Conservation (phyloP, 352 stramenopile genomes). For the Phytophthora europaea region DNA sequence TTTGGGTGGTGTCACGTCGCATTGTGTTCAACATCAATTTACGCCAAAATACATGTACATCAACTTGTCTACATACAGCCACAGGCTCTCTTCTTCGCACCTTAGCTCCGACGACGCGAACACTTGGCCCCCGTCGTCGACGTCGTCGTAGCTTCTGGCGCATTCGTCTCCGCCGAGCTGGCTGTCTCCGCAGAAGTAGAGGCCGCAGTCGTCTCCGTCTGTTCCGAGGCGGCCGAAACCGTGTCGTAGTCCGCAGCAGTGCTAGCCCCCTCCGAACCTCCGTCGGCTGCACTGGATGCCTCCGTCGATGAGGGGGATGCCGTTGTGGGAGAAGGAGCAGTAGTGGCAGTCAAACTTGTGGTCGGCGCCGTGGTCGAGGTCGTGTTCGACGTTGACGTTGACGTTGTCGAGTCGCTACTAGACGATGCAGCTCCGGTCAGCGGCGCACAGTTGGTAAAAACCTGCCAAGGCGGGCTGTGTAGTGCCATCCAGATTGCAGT, state of each 20-base stretch:
- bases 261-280: conserved; percentile 13
- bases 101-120: conserved; percentile 30
- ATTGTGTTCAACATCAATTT: conserved; percentile 24
- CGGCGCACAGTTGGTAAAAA: conserved; percentile 60
- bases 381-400: neutral
- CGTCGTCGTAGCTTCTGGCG: conserved; percentile 10
- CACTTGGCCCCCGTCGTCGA: conserved; percentile 25
- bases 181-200: conserved; percentile 21
- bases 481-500: conserved; percentile 51
- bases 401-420: conserved; percentile 16
- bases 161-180: conserved; percentile 24
- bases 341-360: conserved; percentile 8
- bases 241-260: conserved; percentile 31
- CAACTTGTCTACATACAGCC: neutral
- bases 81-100: conserved; percentile 4
- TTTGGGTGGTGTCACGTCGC: neutral
- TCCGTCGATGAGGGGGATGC: conserved; percentile 10
- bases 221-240: conserved; percentile 11
- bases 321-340: conserved; percentile 17
- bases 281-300: neutral
- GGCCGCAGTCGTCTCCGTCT: conserved; percentile 1
- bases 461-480: conserved; percentile 54
- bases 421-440: conserved; percentile 35
- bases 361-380: conserved; percentile 12
- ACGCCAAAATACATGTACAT: conserved; percentile 21